Base-by-base conservation (phyloP, 352 stramenopile species). In the Phytophthora rubi region DNA sequence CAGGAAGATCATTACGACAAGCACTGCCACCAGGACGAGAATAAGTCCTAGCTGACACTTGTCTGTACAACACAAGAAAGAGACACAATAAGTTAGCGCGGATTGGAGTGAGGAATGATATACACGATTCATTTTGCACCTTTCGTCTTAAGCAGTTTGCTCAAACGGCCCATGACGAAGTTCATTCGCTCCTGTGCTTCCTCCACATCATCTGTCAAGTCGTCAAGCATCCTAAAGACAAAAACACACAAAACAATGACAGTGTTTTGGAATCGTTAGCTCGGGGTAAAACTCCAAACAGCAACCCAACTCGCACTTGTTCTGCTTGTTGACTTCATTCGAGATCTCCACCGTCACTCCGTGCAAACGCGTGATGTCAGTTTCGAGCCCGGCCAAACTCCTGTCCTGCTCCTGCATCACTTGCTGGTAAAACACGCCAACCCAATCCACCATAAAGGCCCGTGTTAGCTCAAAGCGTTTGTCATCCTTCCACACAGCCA, bases 151-250 rank as follows among this genome's bases (percentile, higher is more conserved):
- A 94, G 71, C 30, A 94, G 63, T 26, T 82, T 80, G 65, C 85
- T 92, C 77, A 94, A 91, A 1, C 77, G 68, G 16, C 77, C 81
- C 86, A 94, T 91, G 59, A 94, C 86, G 70, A 93, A 91, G 64
- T 91, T 91, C 86, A 94, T 94, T 18, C 84, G 82, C 53, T 93
- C 85, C 30, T 91, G 83, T 9, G 86, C 82, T 65, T 90, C 84
- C 13, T 91, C 86, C 44, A 94, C 76, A 53, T 94, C 86, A 13
- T 90, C 70, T 2, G 78, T 86, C 54, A 94, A 47, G 47, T 90
- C 81, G 60, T 94, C 83, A 30, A 94, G 75, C 86, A 93, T 94
- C 45, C 86, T 94, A 59, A 15, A 67, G 13, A 1, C 28, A 64
- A 44, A 56, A 10, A 15, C 13, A n/a, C n/a, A n/a, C 3, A 15